These are phyloP conservation scores for Isabelozyma pseudorhagii DNA, from an alignment of 805 yeast species.

Conservation along the genomic window DNA sequence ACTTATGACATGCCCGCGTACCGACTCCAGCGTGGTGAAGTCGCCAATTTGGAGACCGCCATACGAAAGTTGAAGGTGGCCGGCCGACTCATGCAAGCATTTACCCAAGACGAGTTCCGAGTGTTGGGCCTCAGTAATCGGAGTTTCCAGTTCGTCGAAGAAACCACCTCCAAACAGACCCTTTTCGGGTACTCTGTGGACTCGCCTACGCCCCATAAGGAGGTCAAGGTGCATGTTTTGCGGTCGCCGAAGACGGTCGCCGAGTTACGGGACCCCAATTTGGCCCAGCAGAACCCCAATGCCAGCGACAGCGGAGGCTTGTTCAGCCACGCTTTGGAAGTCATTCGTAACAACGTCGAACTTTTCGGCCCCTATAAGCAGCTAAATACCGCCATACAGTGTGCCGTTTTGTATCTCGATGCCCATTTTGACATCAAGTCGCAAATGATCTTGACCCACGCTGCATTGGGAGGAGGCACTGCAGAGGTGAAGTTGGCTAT, in stretches of 20 bases:
- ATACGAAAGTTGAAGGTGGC: slow-evolving; percentile 73
- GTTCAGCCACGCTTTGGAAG: slow-evolving; percentile 77
- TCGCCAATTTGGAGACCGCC: slow-evolving; percentile 68
- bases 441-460: slow-evolving; percentile 74
- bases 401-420: slow-evolving; percentile 84
- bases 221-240: slow-evolving; percentile 75
- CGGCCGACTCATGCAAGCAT: slow-evolving; percentile 87
- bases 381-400: slow-evolving; percentile 60
- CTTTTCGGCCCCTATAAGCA: slow-evolving; percentile 36
- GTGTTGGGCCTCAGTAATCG: slow-evolving; percentile 75
- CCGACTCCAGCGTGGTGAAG: slow-evolving; percentile 48
- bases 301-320: slow-evolving; percentile 76
- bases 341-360: slow-evolving; percentile 42
- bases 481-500: slow-evolving; percentile 74
- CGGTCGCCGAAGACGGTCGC: slow-evolving; percentile 62
- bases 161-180: slow-evolving; percentile 24
- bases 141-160: slow-evolving; percentile 71
- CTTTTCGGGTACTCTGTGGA: slow-evolving; percentile 39
- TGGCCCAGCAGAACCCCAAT: slow-evolving; percentile 80
- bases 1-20: slow-evolving; percentile 66
- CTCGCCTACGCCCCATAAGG: slow-evolving; percentile 53
- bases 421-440: slow-evolving; percentile 70
- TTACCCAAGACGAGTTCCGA: slow-evolving; percentile 85
- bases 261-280: slow-evolving; percentile 72
- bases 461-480: slow-evolving; percentile 90